These are phyloP conservation scores for Senna tora DNA, from an alignment of 306 rosid genomes.

Conservation along the genomic window DNA sequence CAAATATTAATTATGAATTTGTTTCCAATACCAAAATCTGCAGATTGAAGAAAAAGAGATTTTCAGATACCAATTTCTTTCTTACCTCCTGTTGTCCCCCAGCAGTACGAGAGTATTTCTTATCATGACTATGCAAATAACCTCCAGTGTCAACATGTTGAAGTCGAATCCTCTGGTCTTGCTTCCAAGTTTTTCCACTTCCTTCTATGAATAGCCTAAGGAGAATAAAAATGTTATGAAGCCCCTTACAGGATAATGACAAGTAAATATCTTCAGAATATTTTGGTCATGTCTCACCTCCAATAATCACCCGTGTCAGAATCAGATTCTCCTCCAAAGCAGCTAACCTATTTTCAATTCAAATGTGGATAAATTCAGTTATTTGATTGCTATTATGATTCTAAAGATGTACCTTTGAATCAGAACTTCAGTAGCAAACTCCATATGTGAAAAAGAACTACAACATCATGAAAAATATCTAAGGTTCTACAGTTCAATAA, in stretches of 20 bases:
- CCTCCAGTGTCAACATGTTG: slow-evolving; percentile 91
- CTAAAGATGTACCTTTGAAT: slow-evolving; percentile 24
- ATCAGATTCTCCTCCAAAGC: slow-evolving; percentile 79
- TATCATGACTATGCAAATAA: slow-evolving; percentile 94
- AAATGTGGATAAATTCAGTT: slow-evolving; percentile 26
- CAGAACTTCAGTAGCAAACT: slow-evolving; percentile 28
- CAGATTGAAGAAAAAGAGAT: background rate
- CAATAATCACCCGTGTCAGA: slow-evolving; percentile 93
- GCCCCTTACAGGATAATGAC: slow-evolving; percentile 32
- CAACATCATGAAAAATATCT: background rate
- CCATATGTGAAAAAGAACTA: slow-evolving; percentile 11
- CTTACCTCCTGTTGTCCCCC: slow-evolving; percentile 99
- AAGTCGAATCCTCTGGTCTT: slow-evolving; percentile 86
- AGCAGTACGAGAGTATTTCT: slow-evolving; percentile 91
- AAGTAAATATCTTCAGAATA: slow-evolving; percentile 1
- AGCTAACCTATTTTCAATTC: slow-evolving; percentile 72
- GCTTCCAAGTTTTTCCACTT: slow-evolving; percentile 96
- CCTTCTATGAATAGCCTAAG: slow-evolving; percentile 78
- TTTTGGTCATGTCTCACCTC: slow-evolving; percentile 57
- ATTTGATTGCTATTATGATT: slow-evolving; percentile 9
- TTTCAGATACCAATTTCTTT: slow-evolving; percentile 23
- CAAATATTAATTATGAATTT: too few relatives aligned
- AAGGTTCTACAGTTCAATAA: background rate
- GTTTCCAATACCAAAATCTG: background rate
- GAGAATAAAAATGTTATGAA: slow-evolving; percentile 35